A percentile compares a stretch with the other conserved stretches of the same genome.
These are phyloP conservation scores for Aureobasidium zeae DNA, from an alignment of 2,329 filamentous ascomycete genomes.

Conservation along the genomic window DNA sequence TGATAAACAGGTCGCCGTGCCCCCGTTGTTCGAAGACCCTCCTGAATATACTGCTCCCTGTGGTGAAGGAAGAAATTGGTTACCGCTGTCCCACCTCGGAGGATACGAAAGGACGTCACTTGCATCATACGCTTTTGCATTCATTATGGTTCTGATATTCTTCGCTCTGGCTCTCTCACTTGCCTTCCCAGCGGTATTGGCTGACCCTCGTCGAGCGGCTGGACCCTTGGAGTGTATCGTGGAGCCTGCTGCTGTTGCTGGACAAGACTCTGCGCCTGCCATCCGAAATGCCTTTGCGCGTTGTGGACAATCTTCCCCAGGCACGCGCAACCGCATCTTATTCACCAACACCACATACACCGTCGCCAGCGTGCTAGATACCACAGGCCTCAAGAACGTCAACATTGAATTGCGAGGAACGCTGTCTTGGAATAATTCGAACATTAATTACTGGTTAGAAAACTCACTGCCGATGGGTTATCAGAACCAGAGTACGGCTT, in stretches of 20 bases:
- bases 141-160: too few species aligned
- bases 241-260: not conserved
- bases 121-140: too few species aligned
- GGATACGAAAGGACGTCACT: too few species aligned
- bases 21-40: too few species aligned
- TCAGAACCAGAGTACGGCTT: conserved; percentile 48
- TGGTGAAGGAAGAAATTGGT: too few species aligned
- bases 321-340: conserved; percentile 38
- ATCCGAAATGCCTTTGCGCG: conserved; percentile 42
- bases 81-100: too few species aligned
- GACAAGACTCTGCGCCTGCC: conserved; percentile 16
- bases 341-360: conserved; percentile 43
- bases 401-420: conserved; percentile 42
- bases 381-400: conserved; percentile 37
- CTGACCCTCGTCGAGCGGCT: too few species aligned
- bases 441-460: conserved; percentile 44
- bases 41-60: too few species aligned
- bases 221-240: too few species aligned
- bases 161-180: too few species aligned
- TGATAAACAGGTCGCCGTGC: too few species aligned
- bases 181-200: too few species aligned
- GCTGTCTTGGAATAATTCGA: conserved; percentile 32
- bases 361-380: conserved; percentile 43
- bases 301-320: conserved; percentile 35
- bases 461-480: conserved; percentile 44